Base-by-base conservation (phyloP, 2,329 filamentous ascomycete species). In the Aureobasidium sp. region DNA sequence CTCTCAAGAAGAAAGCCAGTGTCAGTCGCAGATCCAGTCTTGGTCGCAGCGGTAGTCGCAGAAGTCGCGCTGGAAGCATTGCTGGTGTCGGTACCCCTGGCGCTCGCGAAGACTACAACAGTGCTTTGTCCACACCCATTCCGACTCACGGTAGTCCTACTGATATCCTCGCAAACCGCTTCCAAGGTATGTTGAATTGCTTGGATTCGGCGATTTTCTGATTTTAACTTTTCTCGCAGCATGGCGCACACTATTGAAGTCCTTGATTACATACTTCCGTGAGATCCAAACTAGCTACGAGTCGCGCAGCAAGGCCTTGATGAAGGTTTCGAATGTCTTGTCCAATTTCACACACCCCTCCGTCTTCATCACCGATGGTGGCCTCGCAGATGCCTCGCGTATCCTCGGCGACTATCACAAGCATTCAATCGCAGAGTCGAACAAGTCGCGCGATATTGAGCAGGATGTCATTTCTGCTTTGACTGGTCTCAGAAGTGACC, bases 201-300 rank as follows among this genome's bases (percentile, higher is more conserved):
- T 37, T 17, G 13, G 4, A 39, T 12, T 5, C 27, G 20, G 13
- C 39, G 29, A 32, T 27, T 39, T 27, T 9, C 1, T 7, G 26
- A 41, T 61, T 53, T 52, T 63, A 39, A 46, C 17, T 39, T 10
- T 5, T 27, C 5, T 8, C n/a, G 17, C 48, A 95, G 91, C 89
- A 57, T 99, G 94, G 94, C 86, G 94, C 69, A 96, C 96, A 78
- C 83, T 97, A 15, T 83, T 99, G 59, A 97, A 97, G 74, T 92
- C 97, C 67, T 81, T 97, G 48, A 96, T 97, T 67, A 79, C 89
- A 62, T 97, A 96, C 74, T 97, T 97, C 73, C 87, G 90, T 69
- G 94, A 97, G 73, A 86, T 97, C 51, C 91, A 96, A 72, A 84
- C 83, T 56, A 90, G 92, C 52, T 97, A 97, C 74, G 93, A 99